A percentile compares a stretch with the other conserved stretches of the same genome.
Conservation (phyloP, 208 protist species). For the Dictyostelium gargantuum region DNA sequence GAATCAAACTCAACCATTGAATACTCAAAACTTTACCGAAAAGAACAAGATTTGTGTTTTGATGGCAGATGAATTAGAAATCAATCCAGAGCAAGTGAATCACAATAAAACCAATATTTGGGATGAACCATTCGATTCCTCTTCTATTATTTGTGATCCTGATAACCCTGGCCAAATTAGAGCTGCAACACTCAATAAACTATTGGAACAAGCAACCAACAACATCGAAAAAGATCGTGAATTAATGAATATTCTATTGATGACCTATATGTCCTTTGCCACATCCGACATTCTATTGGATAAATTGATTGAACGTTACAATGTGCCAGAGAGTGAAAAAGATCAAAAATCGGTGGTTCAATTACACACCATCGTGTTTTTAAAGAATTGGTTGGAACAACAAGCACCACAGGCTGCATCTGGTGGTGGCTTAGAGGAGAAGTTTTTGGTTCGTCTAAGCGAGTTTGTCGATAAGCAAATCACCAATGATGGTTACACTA, state of each 20-base stretch:
- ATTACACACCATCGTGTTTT: conserved; percentile 51
- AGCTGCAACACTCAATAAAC: conserved; percentile 71
- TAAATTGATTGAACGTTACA: conserved; percentile 78
- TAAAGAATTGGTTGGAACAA: conserved; percentile 70
- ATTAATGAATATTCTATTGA: conserved; percentile 72
- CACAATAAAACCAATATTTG: conserved; percentile 40
- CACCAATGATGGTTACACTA: neutral
- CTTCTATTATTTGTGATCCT: neutral
- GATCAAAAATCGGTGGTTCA: conserved; percentile 31
- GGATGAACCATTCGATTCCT: conserved; percentile 25
- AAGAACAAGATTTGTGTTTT: conserved; percentile 22
- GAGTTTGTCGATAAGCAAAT: conserved; percentile 21
- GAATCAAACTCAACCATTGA: conserved; percentile 39
- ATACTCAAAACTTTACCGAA: conserved; percentile 3
- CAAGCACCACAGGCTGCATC: conserved; percentile 53
- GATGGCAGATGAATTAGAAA: conserved; percentile 3
- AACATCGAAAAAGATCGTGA: conserved; percentile 58
- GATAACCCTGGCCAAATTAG: conserved; percentile 1
- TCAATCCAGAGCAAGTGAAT: neutral
- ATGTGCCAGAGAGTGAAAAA: conserved; percentile 12
- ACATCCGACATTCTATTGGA: conserved; percentile 70
- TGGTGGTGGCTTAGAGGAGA: conserved; percentile 54
- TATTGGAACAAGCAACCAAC: conserved; percentile 65
- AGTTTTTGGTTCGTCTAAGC: conserved; percentile 10
- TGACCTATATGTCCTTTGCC: conserved; percentile 79